Conservation (phyloP, 805 yeast species). For the Pichia membranifaciens region DNA sequence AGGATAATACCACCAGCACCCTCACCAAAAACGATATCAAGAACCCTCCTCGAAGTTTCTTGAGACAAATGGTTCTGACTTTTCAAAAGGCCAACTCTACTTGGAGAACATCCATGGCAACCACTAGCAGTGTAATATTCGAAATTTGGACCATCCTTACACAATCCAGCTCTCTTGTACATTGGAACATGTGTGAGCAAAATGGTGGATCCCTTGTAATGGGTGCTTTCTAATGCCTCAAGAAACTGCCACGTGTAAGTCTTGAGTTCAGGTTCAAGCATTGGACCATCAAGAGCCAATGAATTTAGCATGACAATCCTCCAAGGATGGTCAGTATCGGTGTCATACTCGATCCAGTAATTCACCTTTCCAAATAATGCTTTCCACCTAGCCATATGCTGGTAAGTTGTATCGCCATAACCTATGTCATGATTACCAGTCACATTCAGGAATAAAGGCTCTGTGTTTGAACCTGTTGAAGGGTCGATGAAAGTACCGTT, state of each 20-base stretch:
- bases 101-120: conserved; percentile 48
- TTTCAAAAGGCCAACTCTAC: conserved; percentile 63
- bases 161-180: conserved; percentile 73
- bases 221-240: conserved; percentile 45
- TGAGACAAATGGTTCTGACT: conserved; percentile 80
- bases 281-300: conserved; percentile 84
- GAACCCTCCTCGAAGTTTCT: conserved; percentile 59
- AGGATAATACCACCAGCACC: conserved; percentile 70
- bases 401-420: conserved; percentile 92
- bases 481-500: conserved; percentile 8
- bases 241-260: conserved; percentile 70
- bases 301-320: conserved; percentile 85
- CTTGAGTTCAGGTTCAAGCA: conserved; percentile 64
- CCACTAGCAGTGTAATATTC: conserved; percentile 50
- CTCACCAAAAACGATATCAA: conserved; percentile 66
- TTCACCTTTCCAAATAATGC: conserved; percentile 79
- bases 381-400: conserved; percentile 76
- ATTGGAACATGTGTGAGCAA: conserved; percentile 87
- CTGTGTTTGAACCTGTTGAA: conserved; percentile 30
- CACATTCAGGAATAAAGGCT: conserved; percentile 71
- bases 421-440: conserved; percentile 97
- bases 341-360: conserved; percentile 67
- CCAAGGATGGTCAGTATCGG: conserved; percentile 66
- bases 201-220: conserved; percentile 73
- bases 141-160: conserved; percentile 80